A percentile compares a stretch with the other conserved stretches of the same genome.
These are phyloP conservation scores for Aspergillus terreus DNA, from an alignment of 2,329 filamentous ascomycete species.

Conservation along the genomic window DNA sequence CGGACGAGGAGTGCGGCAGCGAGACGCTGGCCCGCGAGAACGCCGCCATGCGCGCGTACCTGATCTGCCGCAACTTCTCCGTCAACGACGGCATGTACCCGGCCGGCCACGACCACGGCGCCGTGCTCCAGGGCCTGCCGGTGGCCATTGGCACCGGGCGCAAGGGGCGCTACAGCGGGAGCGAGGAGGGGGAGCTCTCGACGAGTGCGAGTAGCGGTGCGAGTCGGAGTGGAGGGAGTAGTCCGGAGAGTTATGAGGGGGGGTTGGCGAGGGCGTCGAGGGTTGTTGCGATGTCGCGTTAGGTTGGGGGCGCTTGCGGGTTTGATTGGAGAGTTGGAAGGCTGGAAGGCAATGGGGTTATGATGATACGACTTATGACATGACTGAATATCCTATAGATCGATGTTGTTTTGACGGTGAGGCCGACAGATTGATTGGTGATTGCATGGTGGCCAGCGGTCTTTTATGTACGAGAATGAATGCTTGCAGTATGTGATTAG, in stretches of 20 bases:
- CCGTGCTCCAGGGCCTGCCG: slow-evolving; percentile 58
- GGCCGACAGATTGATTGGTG: slow-evolving; percentile 6
- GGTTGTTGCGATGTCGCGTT: slow-evolving; percentile 20
- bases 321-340: no score
- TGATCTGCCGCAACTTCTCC: slow-evolving; percentile 96
- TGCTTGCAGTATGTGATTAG: no score
- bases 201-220: slow-evolving; percentile 33
- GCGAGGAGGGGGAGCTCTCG: slow-evolving; percentile 41
- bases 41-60: slow-evolving; percentile 91
- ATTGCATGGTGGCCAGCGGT: slow-evolving; percentile 7
- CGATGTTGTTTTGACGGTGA: slow-evolving; percentile 10
- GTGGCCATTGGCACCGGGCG: slow-evolving; percentile 62
- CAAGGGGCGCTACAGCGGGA: slow-evolving; percentile 41
- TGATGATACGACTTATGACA: slow-evolving; percentile 27
- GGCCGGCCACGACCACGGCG: slow-evolving; percentile 52
- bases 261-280: slow-evolving; percentile 19
- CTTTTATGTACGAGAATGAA: slow-evolving; percentile 6
- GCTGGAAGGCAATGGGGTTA: slow-evolving; percentile 5
- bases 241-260: slow-evolving; percentile 41
- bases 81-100: slow-evolving; percentile 89
- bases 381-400: slow-evolving; percentile 19
- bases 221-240: slow-evolving; percentile 54
- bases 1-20: slow-evolving; percentile 77
- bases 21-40: slow-evolving; percentile 84
- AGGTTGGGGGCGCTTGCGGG: no score